phyloP scores from a whole-genome alignment of 257 asterid genomes.

The Ilex aquifolium region DNA sequence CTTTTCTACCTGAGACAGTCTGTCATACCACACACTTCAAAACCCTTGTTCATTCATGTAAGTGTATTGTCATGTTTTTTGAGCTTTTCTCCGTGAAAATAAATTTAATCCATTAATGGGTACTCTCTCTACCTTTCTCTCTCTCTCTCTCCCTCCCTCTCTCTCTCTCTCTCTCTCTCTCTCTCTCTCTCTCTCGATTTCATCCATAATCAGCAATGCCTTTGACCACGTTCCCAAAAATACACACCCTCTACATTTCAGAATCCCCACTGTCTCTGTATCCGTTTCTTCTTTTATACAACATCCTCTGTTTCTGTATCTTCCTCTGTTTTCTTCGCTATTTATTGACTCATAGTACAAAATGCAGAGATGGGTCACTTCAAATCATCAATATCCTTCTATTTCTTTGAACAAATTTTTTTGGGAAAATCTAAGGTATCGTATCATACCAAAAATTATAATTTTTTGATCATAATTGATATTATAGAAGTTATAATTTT shows the following conservation, averaged over 20 bases:
- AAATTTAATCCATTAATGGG: background rate
- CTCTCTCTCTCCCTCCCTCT: constrained; percentile 15
- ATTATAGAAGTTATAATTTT: too few relatives aligned
- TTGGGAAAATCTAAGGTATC: background rate
- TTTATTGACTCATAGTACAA: background rate
- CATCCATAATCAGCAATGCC: constrained; percentile 17
- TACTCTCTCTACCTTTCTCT: background rate
- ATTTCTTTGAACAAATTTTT: constrained; percentile 1
- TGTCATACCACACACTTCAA: background rate
- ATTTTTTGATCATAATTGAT: too few relatives aligned
- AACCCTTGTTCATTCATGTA: constrained; percentile 21
- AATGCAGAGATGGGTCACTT: constrained; percentile 2
- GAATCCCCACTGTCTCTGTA: background rate
- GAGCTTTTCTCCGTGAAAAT: background rate
- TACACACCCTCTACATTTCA: background rate
- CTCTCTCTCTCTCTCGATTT: constrained; percentile 12
- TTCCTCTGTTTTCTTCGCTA: constrained; percentile 1
- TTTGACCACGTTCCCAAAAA: constrained; percentile 19
- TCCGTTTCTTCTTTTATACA: constrained; percentile 1
- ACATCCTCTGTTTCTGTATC: background rate
- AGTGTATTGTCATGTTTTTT: constrained; percentile 21
- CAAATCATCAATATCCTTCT: constrained; percentile 4
- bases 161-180: constrained; percentile 9
- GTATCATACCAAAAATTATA: background rate
- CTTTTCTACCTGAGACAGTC: background rate